These are phyloP conservation scores for Daldinia decipiens DNA, from an alignment of 495 filamentous ascomycete species.

Conservation along the genomic window DNA sequence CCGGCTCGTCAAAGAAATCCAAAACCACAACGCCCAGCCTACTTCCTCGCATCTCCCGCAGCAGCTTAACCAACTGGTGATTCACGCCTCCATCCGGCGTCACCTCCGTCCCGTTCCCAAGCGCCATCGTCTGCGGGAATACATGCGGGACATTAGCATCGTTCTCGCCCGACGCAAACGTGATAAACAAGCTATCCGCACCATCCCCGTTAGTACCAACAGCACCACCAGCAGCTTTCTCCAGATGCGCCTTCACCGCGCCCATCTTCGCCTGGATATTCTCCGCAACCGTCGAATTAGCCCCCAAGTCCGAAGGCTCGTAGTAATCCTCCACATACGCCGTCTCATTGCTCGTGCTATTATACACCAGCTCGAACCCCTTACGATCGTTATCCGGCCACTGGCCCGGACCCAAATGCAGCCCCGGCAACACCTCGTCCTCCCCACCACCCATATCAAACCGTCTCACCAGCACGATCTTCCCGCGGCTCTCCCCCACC, in stretches of 20 bases:
- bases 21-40: constrained; percentile 74
- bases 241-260: not conserved
- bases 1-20: constrained; percentile 62
- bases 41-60: constrained; percentile 75
- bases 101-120: constrained; percentile 54
- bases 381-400: not conserved
- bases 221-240: constrained; percentile 47
- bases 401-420: not conserved
- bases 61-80: constrained; percentile 80
- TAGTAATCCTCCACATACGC: not conserved
- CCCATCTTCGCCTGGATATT: not conserved
- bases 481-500: not conserved
- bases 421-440: not conserved
- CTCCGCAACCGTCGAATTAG: not conserved
- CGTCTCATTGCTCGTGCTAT: not conserved
- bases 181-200: constrained; percentile 59
- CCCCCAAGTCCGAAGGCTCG: not conserved
- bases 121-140: constrained; percentile 60
- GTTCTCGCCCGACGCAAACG: constrained; percentile 59
- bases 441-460: not conserved
- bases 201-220: constrained; percentile 44
- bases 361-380: not conserved
- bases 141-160: constrained; percentile 54
- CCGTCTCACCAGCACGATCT: not conserved
- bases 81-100: constrained; percentile 58